Base-by-base conservation (phyloP, 2,329 filamentous ascomycete genomes). In the Paraconiothyrium brasiliense region DNA sequence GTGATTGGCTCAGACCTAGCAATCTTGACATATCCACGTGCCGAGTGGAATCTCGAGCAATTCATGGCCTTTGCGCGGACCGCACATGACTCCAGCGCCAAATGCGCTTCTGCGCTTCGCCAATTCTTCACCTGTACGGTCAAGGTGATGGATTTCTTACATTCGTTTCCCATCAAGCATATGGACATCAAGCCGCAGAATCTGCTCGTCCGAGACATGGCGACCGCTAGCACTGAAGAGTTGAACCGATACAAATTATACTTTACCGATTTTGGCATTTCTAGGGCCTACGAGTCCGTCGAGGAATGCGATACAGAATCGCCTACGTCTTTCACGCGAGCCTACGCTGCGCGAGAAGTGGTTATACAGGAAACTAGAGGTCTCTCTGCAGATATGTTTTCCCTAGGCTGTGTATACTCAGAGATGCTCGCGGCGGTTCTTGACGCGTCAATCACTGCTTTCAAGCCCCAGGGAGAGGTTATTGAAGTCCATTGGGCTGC, bases 161-260 rank as follows among this genome's bases (percentile, higher is more conserved):
- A 72, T 30, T n/a, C 27, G 1, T 48, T 60, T 1, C 41, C 57
- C 0, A 61, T 66, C 6, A 72, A 71, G 43, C 71, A 73, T 57
- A 69, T 69, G 67, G 69, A 71, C 41, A 68, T 73, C 60, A 71
- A 73, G 46, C 71, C 71, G 0, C 56, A 67, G 37, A 73, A 72
- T 27, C 47, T 72, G 10, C 61, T 72, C 5, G 66, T 72, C 7
- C 64, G 66, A 24, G 48, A 58, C 7, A 49, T 47, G 10, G n/a
- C 44, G 6, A 43, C 4, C 11, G 24, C 56, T 10, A 22, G 16
- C 10, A 7, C 41, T 11, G 13, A 37, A 7, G 27, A 52, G 7
- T 6, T 8, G 6, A 13, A 35, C 24, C 52, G 30, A 49, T 70
- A 60, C 50, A 66, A 65, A 24, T 48, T 72, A 14, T 73, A 71